phyloP scores from a whole-genome alignment of 1,284 basidiomycete species.

The Ceratobasidium sp. region DNA sequence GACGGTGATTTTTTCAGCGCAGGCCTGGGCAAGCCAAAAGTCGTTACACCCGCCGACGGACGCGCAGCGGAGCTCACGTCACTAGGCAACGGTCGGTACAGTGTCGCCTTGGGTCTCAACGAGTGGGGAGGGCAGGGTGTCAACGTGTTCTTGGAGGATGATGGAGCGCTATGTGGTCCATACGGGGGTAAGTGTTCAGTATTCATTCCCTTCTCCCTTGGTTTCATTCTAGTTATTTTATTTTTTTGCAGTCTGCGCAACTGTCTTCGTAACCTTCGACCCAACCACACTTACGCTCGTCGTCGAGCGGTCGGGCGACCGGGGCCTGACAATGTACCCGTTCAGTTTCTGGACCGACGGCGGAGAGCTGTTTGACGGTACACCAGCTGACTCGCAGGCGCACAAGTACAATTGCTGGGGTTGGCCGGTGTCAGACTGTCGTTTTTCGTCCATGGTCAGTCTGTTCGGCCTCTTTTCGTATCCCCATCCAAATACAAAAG shows the following conservation, averaged over 20 bases:
- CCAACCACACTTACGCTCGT: neutral
- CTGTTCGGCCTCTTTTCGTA: neutral
- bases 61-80: neutral
- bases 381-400: neutral
- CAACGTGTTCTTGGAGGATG: conserved; percentile 3
- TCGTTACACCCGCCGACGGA: neutral
- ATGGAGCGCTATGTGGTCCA: conserved; percentile 7
- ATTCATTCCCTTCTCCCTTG: neutral
- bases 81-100: conserved; percentile 2
- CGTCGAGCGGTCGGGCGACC: conserved; percentile 1
- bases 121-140: neutral
- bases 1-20: neutral
- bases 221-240: neutral
- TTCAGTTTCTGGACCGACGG: conserved; percentile 35
- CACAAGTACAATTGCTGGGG: conserved; percentile 35
- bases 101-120: neutral
- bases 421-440: conserved; percentile 7
- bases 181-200: neutral
- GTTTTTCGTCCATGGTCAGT: conserved; percentile 18
- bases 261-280: neutral
- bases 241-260: neutral
- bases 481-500: too few species aligned
- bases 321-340: conserved; percentile 26
- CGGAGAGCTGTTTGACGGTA: conserved; percentile 6
- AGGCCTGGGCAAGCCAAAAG: neutral